Percentiles rank a stretch among this genome's conserved stretches.
Conservation (phyloP, 176 grass and related monocot species). For the Avena eriantha region DNA sequence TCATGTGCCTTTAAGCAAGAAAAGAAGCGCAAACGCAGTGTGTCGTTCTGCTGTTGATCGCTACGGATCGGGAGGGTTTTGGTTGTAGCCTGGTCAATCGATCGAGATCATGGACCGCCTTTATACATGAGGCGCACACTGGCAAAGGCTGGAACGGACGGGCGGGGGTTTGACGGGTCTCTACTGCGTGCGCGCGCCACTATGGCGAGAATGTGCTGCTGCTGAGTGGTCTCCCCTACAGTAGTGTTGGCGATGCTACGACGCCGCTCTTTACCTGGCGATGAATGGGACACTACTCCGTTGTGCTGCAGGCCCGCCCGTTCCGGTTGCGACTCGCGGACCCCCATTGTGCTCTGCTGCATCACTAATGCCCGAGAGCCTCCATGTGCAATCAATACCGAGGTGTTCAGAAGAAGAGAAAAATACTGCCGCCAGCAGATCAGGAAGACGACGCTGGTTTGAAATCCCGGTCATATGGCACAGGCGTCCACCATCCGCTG, state of each 20-base stretch:
- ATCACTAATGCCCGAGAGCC: constrained; percentile 35
- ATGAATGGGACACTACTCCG: not conserved
- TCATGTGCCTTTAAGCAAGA: not conserved
- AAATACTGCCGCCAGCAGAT: not conserved
- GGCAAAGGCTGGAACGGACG: constrained; percentile 1
- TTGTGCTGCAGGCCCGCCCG: not conserved
- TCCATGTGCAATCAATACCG: constrained; percentile 59
- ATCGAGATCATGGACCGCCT: not conserved
- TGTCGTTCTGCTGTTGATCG: not conserved
- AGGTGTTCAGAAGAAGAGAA: not conserved
- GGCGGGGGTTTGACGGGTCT: not conserved
- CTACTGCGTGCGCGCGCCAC: not conserved
- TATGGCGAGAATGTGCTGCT: not conserved
- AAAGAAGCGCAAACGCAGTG: not conserved
- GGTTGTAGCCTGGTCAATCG: not conserved
- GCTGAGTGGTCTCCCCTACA: not conserved
- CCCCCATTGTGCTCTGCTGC: constrained; percentile 4
- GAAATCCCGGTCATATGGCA: constrained; percentile 4
- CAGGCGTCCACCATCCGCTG: not conserved
- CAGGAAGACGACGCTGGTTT: constrained; percentile 12
- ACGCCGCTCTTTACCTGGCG: not conserved
- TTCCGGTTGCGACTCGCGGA: not conserved
- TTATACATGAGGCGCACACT: not conserved
- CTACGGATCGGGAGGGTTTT: constrained; percentile 19
- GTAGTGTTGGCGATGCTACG: not conserved